phyloP scores from a whole-genome alignment of 768 basidiomycete species.

The Agaricus subrufescens region DNA sequence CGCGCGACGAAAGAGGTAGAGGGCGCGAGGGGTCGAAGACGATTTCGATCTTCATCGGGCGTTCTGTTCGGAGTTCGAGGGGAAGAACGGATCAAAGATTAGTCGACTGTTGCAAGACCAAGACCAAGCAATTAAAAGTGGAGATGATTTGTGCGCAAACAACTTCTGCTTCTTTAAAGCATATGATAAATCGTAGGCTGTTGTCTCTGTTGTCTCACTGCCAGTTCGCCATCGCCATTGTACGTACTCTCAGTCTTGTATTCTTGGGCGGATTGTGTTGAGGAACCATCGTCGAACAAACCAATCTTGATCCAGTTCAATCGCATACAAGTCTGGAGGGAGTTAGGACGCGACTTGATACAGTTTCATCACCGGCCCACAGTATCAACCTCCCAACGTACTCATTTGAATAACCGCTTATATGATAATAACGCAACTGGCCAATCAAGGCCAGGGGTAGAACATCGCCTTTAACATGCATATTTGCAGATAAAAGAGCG shows the following conservation, averaged over 20 bases:
- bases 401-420: constrained; percentile 16
- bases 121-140: constrained; percentile 33
- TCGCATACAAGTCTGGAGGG: constrained; percentile 18
- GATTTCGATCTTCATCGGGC: constrained; percentile 98
- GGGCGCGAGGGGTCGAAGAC: constrained; percentile 80
- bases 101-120: constrained; percentile 43
- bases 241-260: not conserved
- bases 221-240: not conserved
- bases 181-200: constrained; percentile 23
- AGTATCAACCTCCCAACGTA: constrained; percentile 13
- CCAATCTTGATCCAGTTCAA: not conserved
- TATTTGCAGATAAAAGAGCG: not conserved
- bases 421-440: constrained; percentile 4
- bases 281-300: not conserved
- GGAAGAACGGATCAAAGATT: constrained; percentile 32
- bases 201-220: constrained; percentile 33
- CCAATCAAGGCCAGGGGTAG: not conserved
- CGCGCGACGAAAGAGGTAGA: constrained; percentile 75
- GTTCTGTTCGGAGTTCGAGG: constrained; percentile 57
- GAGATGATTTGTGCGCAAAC: constrained; percentile 20
- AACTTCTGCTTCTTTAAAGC: constrained; percentile 25
- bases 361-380: constrained; percentile 14
- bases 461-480: not conserved
- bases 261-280: not conserved
- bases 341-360: constrained; percentile 18